Conservation (phyloP, 345 rosid species). For the Geranium brycei region DNA sequence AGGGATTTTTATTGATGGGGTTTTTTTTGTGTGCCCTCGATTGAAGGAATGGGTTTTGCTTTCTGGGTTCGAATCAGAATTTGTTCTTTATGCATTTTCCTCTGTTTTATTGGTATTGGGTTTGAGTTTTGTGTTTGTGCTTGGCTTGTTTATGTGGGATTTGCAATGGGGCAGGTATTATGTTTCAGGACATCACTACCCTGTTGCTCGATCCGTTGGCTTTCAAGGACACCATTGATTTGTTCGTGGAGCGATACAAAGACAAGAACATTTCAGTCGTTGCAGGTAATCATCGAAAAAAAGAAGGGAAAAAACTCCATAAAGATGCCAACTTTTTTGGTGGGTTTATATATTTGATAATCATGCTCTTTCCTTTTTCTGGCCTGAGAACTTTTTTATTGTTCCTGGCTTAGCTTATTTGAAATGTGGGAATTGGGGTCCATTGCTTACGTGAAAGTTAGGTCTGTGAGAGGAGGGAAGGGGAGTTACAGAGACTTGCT, state of each 20-base stretch:
- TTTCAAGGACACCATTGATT: slow-evolving; percentile 80
- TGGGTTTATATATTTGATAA: too few species aligned
- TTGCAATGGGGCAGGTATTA: slow-evolving; percentile 47
- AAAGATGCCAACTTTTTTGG: not conserved
- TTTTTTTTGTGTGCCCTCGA: too few species aligned
- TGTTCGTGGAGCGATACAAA: slow-evolving; percentile 84
- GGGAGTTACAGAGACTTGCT: slow-evolving; percentile 6
- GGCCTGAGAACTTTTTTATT: too few species aligned
- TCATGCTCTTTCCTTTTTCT: too few species aligned
- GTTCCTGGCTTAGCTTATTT: too few species aligned
- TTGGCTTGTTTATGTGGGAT: not conserved
- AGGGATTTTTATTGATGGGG: not conserved
- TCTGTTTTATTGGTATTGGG: not conserved
- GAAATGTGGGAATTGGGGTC: too few species aligned
- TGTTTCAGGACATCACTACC: slow-evolving; percentile 95
- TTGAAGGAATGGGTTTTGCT: not conserved
- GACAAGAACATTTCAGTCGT: slow-evolving; percentile 84
- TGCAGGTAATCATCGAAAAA: slow-evolving; percentile 50
- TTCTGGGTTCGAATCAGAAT: slow-evolving; percentile 5
- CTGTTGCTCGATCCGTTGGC: slow-evolving; percentile 75
- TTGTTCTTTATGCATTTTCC: not conserved
- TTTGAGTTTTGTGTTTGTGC: not conserved
- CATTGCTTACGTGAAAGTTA: slow-evolving; percentile 14
- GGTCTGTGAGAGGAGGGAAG: slow-evolving; percentile 19
- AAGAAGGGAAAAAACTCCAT: not conserved